Evolutionary conservation across 2,329 filamentous ascomycete genomes (phyloP), one percentile per base, ranked within the genome.

Genomic region (Magnaporthales sp.): DNA sequence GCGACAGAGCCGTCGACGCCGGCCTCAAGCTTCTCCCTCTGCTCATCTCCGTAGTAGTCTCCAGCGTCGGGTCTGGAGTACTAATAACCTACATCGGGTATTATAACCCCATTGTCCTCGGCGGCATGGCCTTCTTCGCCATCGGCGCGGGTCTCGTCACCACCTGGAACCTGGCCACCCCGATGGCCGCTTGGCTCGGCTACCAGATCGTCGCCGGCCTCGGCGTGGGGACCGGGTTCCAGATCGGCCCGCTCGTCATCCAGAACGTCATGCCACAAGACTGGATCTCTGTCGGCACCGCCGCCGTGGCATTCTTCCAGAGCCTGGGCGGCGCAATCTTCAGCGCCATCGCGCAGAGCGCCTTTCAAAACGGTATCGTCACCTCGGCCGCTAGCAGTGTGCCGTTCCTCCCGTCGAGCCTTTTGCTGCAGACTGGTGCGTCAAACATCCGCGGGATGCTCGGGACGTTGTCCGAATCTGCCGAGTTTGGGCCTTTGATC

Each of bases 341-440:
- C 69, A 83, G 91, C 60, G 82, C 84, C 8, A 84, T 90, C n/a
- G 84, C 84, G 0, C 86, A 91, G 74, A 86, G 87, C 27, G 80
- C 90, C 63, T 91, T 91, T 77, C 83, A 85, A 70, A 89, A 90
- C 71, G 84, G 82, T 0, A 77, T 91, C 27, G 76, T 86, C 29
- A 30, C 58, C 29, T 31, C 64, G 5, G 81, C 70, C 13, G 27
- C 29, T 24, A 31, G 66, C 13, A 63, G 63, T 30, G 67, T 60
- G 13, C 69, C 68, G 3, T 66, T 63, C 5, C 30, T 70, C 60
- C 64, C 69, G 31, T 62, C 67, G 10, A 15, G 24, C 15, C 30
- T 70, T 4, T 63, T 70, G 24, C 68, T 70, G 54, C 67, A 69
- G 54, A 64, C 66, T 13, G 69, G 69, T 15, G 69, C 68, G 7